Percentiles rank a stretch among this genome's conserved stretches.
Conservation (phyloP, 73 alveolate species). For the Paramecium caudatum region DNA sequence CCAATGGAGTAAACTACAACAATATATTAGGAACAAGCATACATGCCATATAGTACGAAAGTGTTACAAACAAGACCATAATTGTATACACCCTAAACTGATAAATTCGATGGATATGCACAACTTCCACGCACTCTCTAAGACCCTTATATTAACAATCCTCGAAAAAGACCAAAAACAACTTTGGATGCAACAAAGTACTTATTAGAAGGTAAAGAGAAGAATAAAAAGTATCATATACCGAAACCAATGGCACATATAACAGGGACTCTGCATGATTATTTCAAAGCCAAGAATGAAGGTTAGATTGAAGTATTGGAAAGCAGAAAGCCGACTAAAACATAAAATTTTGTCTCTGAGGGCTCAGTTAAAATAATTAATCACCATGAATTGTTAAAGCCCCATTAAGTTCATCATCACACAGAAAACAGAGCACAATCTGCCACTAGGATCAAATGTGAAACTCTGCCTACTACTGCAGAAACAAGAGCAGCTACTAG, state of each 20-base stretch:
- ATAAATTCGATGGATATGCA: constrained; percentile 59
- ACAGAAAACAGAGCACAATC: constrained; percentile 27
- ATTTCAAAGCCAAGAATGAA: neutral
- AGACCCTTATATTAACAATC: constrained; percentile 35
- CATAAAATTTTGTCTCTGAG: neutral
- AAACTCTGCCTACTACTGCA: neutral
- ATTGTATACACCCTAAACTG: constrained; percentile 54
- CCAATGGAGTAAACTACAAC: constrained; percentile 67
- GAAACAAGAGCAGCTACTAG: constrained; percentile 13
- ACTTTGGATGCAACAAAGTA: constrained; percentile 21
- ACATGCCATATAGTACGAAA: constrained; percentile 31
- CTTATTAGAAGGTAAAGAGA: constrained; percentile 16
- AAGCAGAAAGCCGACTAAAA: constrained; percentile 20
- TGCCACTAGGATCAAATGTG: neutral
- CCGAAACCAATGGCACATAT: constrained; percentile 19
- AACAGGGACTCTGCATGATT: constrained; percentile 55
- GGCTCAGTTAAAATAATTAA: constrained; percentile 54
- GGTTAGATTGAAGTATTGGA: constrained; percentile 48
- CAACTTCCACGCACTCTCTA: constrained; percentile 53
- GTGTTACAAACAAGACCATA: neutral
- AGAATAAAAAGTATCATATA: constrained; percentile 40
- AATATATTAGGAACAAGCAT: constrained; percentile 38
- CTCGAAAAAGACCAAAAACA: constrained; percentile 41
- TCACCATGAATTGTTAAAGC: neutral
- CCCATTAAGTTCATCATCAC: neutral